Evolutionary conservation across 495 filamentous ascomycete genomes (phyloP).

Genomic region (Hypoxylon crocopeplum): DNA sequence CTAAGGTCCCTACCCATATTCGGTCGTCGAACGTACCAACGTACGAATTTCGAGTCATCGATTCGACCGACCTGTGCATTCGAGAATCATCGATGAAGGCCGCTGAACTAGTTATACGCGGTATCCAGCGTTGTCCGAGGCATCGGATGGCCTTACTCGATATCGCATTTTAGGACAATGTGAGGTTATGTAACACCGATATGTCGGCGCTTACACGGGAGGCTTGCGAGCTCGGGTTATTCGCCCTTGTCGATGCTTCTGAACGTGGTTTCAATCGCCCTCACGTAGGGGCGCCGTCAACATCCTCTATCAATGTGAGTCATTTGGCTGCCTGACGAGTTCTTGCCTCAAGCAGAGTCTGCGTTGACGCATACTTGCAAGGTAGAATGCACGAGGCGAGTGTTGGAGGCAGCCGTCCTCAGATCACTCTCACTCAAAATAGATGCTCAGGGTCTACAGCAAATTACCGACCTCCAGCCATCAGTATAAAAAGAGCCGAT

Average conservation of each 20-base stretch:
- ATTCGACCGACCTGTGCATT: constrained; percentile 1
- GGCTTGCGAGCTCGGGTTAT: neutral
- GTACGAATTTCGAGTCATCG: constrained; percentile 14
- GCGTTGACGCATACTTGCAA: constrained; percentile 15
- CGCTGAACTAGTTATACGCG: neutral
- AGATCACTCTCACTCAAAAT: neutral
- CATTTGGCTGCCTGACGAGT: constrained; percentile 24
- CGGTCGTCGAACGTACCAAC: neutral
- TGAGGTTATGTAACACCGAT: constrained; percentile 2
- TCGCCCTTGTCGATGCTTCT: neutral
- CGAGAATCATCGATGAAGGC: constrained; percentile 1
- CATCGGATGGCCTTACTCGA: neutral
- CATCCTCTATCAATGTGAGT: constrained; percentile 15
- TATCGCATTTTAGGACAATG: neutral
- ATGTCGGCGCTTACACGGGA: constrained; percentile 1
- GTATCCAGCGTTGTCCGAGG: neutral
- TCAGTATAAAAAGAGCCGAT: constrained; percentile 20
- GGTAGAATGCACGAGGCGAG: constrained; percentile 9
- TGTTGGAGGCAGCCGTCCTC: constrained; percentile 6
- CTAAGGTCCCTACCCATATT: neutral
- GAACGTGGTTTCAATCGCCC: neutral
- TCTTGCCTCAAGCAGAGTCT: constrained; percentile 13
- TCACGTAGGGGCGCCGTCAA: constrained; percentile 6
- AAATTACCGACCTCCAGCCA: constrained; percentile 9
- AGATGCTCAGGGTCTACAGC: neutral